Percentiles rank a stretch among this genome's conserved stretches.
phyloP scores from a whole-genome alignment of 2,329 filamentous ascomycete genomes.

The Lachnellula willkommii region DNA sequence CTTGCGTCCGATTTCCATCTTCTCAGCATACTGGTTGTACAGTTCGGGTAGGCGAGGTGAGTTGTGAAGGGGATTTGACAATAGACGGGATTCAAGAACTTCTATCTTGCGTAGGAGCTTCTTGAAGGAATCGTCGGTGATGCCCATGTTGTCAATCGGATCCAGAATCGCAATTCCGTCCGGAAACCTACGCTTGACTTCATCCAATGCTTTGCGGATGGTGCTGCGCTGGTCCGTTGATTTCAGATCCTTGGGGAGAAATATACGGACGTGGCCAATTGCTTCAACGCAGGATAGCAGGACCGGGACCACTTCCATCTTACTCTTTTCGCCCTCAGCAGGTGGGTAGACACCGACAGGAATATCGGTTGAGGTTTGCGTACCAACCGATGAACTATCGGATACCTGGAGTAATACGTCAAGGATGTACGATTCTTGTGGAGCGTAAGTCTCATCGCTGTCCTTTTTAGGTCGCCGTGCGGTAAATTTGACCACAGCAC shows the following conservation, averaged over 20 bases:
- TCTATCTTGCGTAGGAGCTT: slow-evolving; percentile 93
- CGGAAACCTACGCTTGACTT: slow-evolving; percentile 82
- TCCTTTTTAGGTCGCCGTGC: slow-evolving; percentile 61
- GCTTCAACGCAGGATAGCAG: slow-evolving; percentile 79
- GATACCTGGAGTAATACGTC: slow-evolving; percentile 71
- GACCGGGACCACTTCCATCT: slow-evolving; percentile 80
- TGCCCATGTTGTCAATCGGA: slow-evolving; percentile 93
- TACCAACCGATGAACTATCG: slow-evolving; percentile 44
- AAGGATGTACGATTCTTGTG: slow-evolving; percentile 74
- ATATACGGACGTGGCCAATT: slow-evolving; percentile 77
- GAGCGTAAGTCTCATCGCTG: slow-evolving; percentile 47
- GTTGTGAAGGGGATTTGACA: slow-evolving; percentile 86
- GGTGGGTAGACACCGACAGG: slow-evolving; percentile 57
- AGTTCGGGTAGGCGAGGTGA: slow-evolving; percentile 78
- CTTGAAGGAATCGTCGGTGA: slow-evolving; percentile 89
- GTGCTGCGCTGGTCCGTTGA: slow-evolving; percentile 62
- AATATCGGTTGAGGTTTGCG: slow-evolving; percentile 59
- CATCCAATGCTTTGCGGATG: slow-evolving; percentile 62
- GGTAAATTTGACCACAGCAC: slow-evolving; percentile 72
- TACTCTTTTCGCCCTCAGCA: slow-evolving; percentile 56
- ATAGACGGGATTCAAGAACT: slow-evolving; percentile 82
- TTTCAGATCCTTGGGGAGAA: slow-evolving; percentile 72
- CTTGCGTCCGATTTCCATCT: slow-evolving; percentile 68
- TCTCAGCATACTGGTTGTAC: slow-evolving; percentile 80
- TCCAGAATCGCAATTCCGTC: slow-evolving; percentile 87